Evolutionary conservation across 2,329 filamentous ascomycete species (phyloP).

Genomic region (Paramyrothecium roridum): DNA sequence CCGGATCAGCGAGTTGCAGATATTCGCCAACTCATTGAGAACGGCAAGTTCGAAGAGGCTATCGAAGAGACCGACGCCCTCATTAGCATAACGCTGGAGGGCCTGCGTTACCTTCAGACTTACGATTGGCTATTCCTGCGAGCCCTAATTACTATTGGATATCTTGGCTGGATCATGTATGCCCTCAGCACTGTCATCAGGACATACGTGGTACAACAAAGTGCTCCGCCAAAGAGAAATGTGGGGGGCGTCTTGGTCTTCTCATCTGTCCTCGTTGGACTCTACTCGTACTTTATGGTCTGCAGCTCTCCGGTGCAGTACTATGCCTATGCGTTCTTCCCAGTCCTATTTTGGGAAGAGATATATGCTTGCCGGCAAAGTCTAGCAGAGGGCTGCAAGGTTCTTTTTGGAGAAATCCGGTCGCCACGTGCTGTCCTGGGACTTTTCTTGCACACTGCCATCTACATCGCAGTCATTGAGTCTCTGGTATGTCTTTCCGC

Average conservation of each 20-base stretch:
- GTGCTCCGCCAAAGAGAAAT: constrained; percentile 61
- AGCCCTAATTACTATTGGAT: constrained; percentile 83
- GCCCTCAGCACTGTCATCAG: constrained; percentile 86
- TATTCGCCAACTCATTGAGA: constrained; percentile 66
- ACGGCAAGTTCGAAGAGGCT: constrained; percentile 67
- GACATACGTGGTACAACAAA: constrained; percentile 76
- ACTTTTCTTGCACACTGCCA: constrained; percentile 59
- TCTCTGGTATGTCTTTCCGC: constrained; percentile 58
- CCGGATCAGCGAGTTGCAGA: constrained; percentile 64
- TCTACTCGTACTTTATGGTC: constrained; percentile 77
- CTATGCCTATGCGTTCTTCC: constrained; percentile 89
- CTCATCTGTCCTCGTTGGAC: constrained; percentile 67
- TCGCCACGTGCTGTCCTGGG: constrained; percentile 55
- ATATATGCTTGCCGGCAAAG: constrained; percentile 76
- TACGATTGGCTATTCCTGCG: constrained; percentile 98
- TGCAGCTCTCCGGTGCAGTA: constrained; percentile 81
- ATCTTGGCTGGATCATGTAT: constrained; percentile 93
- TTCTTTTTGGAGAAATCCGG: constrained; percentile 67
- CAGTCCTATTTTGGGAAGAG: constrained; percentile 94
- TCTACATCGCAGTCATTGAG: constrained; percentile 74
- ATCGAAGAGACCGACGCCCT: constrained; percentile 76
- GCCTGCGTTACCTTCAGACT: constrained; percentile 90
- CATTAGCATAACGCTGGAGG: constrained; percentile 73
- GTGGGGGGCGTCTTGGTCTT: constrained; percentile 61
- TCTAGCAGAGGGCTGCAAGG: constrained; percentile 61